Conservation (phyloP, 148 eudicot species). For the Chenopodium formosanum region DNA sequence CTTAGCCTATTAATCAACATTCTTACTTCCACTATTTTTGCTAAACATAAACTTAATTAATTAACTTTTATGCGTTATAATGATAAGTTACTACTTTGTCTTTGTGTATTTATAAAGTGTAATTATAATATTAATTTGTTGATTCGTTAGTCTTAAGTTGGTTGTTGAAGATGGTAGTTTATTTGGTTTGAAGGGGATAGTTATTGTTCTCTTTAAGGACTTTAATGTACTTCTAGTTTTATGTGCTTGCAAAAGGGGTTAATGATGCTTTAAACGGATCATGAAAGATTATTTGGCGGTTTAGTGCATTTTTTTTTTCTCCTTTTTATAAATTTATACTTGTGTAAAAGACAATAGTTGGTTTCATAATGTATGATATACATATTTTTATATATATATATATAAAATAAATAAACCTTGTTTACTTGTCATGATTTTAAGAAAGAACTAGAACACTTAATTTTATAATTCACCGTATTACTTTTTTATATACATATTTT, state of each 20-base stretch:
- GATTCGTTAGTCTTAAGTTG: constrained; percentile 8
- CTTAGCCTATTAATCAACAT: constrained; percentile 3
- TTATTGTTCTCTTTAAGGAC: background rate
- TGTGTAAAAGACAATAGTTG: too few relatives aligned
- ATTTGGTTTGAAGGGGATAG: background rate
- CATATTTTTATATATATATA: too few relatives aligned
- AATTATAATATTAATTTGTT: background rate
- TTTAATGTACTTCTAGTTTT: background rate
- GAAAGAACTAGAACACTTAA: too few relatives aligned
- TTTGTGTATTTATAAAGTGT: background rate
- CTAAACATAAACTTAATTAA: background rate
- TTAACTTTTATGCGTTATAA: too few relatives aligned
- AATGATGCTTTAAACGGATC: background rate
- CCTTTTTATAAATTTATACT: too few relatives aligned
- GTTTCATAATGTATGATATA: too few relatives aligned
- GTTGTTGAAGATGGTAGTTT: constrained; percentile 9
- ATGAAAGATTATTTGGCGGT: background rate
- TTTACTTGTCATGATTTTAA: too few relatives aligned
- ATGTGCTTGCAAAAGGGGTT: background rate
- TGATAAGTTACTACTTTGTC: background rate
- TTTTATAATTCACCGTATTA: too few relatives aligned
- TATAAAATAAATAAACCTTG: too few relatives aligned
- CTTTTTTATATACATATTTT: background rate
- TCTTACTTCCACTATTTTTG: background rate
- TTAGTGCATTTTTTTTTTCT: too few relatives aligned